phyloP scores from a whole-genome alignment of 176 grass and related monocot species.

The Thinopyrum elongatum region DNA sequence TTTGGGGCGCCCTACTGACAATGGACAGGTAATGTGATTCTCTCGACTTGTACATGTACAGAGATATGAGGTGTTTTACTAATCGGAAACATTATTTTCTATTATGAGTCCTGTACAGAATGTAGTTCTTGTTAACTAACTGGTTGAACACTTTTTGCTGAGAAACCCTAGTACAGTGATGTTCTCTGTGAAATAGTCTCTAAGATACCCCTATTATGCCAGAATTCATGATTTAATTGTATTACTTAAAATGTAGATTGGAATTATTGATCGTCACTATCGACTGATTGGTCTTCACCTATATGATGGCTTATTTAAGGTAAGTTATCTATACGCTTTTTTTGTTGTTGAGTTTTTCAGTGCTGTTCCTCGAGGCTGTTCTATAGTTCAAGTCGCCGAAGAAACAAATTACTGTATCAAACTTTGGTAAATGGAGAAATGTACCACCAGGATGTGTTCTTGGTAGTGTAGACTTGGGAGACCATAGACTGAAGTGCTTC shows the following conservation, averaged over 20 bases:
- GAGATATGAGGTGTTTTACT: neutral
- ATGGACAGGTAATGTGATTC: conserved; percentile 68
- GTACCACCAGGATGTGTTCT: neutral
- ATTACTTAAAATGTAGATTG: conserved; percentile 54
- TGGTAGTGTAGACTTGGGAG: neutral
- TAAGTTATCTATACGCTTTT: conserved; percentile 20
- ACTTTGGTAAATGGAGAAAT: conserved; percentile 6
- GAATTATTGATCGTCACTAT: conserved; percentile 75
- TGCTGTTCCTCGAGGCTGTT: neutral
- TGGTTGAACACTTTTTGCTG: neutral
- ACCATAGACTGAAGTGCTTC: neutral
- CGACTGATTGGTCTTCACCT: conserved; percentile 81
- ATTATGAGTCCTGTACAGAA: neutral
- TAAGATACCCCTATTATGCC: neutral
- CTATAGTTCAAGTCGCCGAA: conserved; percentile 1
- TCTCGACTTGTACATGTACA: neutral
- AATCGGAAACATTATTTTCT: neutral
- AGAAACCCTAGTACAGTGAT: neutral
- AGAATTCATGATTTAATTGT: neutral
- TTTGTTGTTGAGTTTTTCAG: neutral
- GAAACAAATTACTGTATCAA: conserved; percentile 7
- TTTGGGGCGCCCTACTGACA: conserved; percentile 87
- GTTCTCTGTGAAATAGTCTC: neutral
- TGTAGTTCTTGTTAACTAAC: neutral
- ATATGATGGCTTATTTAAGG: conserved; percentile 87